Evolutionary conservation across 768 basidiomycete genomes (phyloP).

Genomic region (Serendipita indica): DNA sequence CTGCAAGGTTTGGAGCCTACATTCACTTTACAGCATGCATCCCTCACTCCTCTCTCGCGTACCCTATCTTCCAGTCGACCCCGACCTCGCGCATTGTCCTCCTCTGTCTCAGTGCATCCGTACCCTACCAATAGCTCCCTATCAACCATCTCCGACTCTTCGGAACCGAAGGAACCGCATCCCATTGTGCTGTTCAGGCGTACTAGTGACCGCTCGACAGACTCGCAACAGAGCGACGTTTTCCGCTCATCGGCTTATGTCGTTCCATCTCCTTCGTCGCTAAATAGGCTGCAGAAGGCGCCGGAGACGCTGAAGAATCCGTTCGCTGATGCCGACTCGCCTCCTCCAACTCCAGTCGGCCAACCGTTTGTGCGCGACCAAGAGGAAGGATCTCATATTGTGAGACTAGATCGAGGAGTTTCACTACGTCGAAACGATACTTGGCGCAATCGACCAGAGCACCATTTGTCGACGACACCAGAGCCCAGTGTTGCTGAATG

Average conservation of each 20-base stretch:
- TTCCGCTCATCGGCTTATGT: background rate
- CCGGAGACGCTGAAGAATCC: background rate
- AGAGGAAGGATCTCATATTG: background rate
- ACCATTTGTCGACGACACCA: background rate
- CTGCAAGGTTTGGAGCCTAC: background rate
- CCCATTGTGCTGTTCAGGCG: background rate
- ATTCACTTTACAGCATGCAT: background rate
- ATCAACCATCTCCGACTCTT: background rate
- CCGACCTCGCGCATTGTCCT: background rate
- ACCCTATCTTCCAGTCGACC: background rate
- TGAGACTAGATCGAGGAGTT: background rate
- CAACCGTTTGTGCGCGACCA: background rate
- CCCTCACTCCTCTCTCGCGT: background rate
- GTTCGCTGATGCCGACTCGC: background rate
- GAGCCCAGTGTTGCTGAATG: background rate
- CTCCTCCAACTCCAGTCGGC: background rate
- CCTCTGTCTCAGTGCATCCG: background rate
- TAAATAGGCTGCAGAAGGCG: background rate
- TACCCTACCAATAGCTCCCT: background rate
- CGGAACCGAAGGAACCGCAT: background rate
- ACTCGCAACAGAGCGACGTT: background rate
- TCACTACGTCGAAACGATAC: conserved; percentile 3
- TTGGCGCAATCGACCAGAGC: background rate
- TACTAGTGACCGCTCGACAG: background rate
- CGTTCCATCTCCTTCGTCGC: background rate